These are phyloP conservation scores for Termitomyces sp. DNA, from an alignment of 1,284 basidiomycete genomes.

Conservation along the genomic window DNA sequence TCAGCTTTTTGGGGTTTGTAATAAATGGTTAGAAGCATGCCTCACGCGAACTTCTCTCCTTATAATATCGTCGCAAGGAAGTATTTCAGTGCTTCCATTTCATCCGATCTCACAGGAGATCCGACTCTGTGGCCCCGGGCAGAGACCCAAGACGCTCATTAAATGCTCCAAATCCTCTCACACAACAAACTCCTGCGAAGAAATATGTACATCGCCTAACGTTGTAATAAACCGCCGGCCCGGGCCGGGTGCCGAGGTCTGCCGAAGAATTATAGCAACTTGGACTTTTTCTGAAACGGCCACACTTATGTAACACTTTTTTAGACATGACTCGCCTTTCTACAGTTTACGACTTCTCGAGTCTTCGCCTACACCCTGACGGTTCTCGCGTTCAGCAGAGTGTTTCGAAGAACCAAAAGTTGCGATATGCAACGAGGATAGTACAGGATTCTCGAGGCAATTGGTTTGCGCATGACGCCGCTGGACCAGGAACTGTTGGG, in stretches of 20 bases:
- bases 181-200: not conserved
- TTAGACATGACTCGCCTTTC: constrained; percentile 41
- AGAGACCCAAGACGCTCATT: not conserved
- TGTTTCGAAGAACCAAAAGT: constrained; percentile 22
- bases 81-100: not conserved
- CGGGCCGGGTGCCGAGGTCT: not conserved
- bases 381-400: constrained; percentile 50
- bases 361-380: constrained; percentile 55
- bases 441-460: constrained; percentile 37
- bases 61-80: not conserved
- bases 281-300: not conserved
- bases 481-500: constrained; percentile 24
- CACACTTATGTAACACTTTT: not conserved
- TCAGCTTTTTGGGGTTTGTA: not conserved
- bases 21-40: not conserved
- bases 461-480: constrained; percentile 42
- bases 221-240: not conserved
- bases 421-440: constrained; percentile 23
- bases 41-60: not conserved
- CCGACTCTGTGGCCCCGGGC: not conserved
- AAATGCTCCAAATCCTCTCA: not conserved
- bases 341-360: constrained; percentile 55
- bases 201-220: not conserved
- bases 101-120: not conserved
- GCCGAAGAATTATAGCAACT: not conserved